Conservation (phyloP, 345 rosid species). For the thale cress (Arabidopsis thaliana) region DNA sequence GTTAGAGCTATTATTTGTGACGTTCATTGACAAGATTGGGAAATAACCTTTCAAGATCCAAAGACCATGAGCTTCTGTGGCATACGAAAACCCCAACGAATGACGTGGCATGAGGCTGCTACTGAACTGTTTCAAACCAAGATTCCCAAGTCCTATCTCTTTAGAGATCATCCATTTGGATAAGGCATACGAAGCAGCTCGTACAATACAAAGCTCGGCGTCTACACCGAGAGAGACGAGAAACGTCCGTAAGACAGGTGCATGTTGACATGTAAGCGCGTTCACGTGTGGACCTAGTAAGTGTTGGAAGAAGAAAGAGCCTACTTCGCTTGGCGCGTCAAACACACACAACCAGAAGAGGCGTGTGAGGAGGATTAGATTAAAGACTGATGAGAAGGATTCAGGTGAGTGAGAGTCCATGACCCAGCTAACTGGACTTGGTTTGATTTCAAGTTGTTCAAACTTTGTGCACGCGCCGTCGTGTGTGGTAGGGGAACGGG, state of each 20-base stretch:
- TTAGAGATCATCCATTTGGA: slow-evolving; percentile 80
- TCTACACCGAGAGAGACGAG: slow-evolving; percentile 69
- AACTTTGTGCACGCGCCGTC: slow-evolving; percentile 65
- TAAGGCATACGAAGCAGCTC: slow-evolving; percentile 71
- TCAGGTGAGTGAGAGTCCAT: slow-evolving; percentile 83
- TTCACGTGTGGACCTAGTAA: slow-evolving; percentile 66
- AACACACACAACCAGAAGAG: slow-evolving; percentile 76
- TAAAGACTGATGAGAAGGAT: slow-evolving; percentile 74
- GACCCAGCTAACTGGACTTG: slow-evolving; percentile 77
- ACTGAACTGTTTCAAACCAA: slow-evolving; percentile 43
- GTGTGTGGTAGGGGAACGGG: slow-evolving; percentile 55
- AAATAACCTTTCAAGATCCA: slow-evolving; percentile 79
- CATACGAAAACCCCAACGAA: slow-evolving; percentile 61
- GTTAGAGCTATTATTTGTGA: slow-evolving; percentile 40
- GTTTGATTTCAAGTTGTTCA: slow-evolving; percentile 60
- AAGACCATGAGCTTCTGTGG: slow-evolving; percentile 76
- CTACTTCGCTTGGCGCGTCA: slow-evolving; percentile 72
- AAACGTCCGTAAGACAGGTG: slow-evolving; percentile 69
- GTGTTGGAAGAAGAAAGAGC: slow-evolving; percentile 70
- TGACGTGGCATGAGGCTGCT: slow-evolving; percentile 42
- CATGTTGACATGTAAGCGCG: slow-evolving; percentile 48
- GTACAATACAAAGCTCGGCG: slow-evolving; percentile 72
- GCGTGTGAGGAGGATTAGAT: slow-evolving; percentile 65
- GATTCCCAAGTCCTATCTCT: slow-evolving; percentile 70
- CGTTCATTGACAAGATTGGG: slow-evolving; percentile 66